Base-by-base conservation (phyloP, 2,329 filamentous ascomycete genomes). In the Ophioceras dolichostomum region DNA sequence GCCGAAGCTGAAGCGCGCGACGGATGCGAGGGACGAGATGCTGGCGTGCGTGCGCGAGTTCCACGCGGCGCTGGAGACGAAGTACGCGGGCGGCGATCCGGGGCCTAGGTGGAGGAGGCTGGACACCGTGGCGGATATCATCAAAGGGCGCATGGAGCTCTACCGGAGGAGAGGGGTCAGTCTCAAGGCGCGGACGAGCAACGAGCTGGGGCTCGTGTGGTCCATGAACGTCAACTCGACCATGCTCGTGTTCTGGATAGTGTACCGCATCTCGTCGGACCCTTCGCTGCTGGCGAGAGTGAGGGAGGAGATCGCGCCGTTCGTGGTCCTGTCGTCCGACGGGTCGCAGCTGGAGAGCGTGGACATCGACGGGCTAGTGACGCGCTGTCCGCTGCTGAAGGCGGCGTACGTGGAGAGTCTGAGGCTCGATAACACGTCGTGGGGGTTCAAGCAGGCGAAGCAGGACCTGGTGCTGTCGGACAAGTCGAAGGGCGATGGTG, bases 381-480 rank as follows among this genome's bases (percentile, higher is more conserved):
- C 45, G 5, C 50, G 52, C 9, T 62, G 60, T 36, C 59, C 59
- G 4, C 42, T 58, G 5, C 53, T 65, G 10, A 55, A 60, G 34
- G 58, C 58, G 1, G 49, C 56, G 2, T 61, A 62, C 30, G 43
- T 61, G 5, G 62, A 66, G 42, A 62, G 60, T 0, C 32, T 64
- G 33, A 49, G 62, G 10, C 35, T 63, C 0, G 62, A 65, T 20
- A 54, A 58, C 13, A 51, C 52, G 12, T 45, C 49, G 3, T 58
- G 56, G 53, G 45, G 48, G 1, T 45, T 55, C 32, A 54, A 49
- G 16, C 46, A 43, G 29, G 37, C 60, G 27, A 46, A 48, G n/a
- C 44, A 59, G 37, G 58, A 62, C 21, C 45, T 53, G 1, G 41
- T 50, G 3, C 41, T 62, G 20, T 47, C 49, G 9, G 49, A 53